phyloP scores from a whole-genome alignment of 1,139 yeast genomes.

The Geotrichum carabidarum region DNA sequence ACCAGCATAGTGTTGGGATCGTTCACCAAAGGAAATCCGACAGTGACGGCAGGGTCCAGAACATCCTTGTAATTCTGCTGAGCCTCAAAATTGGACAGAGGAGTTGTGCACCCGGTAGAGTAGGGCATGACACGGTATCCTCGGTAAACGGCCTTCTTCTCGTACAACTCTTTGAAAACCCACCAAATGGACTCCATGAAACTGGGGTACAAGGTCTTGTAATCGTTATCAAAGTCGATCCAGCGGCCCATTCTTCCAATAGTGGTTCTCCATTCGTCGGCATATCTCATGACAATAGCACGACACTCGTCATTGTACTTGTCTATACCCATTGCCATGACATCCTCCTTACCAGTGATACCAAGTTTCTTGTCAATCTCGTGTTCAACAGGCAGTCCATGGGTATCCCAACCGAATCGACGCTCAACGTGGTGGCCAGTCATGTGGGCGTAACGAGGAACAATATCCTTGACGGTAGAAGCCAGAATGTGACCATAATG shows the following conservation, averaged over 20 bases:
- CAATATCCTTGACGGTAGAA: conserved; percentile 93
- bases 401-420: conserved; percentile 99
- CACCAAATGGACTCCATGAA: conserved; percentile 99
- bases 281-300: conserved; percentile 94
- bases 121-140: conserved; percentile 98
- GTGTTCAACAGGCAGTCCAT: conserved; percentile 96
- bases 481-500: conserved; percentile 97
- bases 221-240: conserved; percentile 98
- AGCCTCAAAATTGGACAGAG: conserved; percentile 95
- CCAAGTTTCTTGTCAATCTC: conserved; percentile 97
- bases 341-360: conserved; percentile 89
- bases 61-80: conserved; percentile 98
- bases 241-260: conserved; percentile 95
- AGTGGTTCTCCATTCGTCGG: conserved; percentile 88
- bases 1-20: conserved; percentile 79
- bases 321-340: conserved; percentile 86
- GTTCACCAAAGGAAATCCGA: conserved; percentile 76
- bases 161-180: conserved; percentile 86
- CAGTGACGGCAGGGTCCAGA: conserved; percentile 90
- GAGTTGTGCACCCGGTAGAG: conserved; percentile 95
- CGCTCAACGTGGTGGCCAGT: conserved; percentile 94
- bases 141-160: conserved; percentile 83
- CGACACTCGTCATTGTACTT: conserved; percentile 93
- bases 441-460: conserved; percentile 97
- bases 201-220: conserved; percentile 90